Base-by-base conservation (phyloP, 2,329 filamentous ascomycete genomes). In the Lasiodiplodia citricola region DNA sequence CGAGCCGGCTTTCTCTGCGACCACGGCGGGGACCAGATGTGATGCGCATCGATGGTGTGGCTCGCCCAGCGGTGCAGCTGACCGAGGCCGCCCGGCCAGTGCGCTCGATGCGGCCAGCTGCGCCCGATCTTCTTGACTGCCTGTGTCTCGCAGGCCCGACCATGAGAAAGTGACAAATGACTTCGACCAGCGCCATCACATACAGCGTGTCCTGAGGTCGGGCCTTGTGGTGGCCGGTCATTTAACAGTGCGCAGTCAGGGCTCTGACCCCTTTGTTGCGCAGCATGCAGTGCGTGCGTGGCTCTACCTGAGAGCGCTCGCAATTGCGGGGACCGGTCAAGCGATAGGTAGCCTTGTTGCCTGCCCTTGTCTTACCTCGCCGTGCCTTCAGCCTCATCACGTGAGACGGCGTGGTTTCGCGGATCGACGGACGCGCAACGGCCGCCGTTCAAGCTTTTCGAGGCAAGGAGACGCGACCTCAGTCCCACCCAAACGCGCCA, bases 1-100 rank as follows among this genome's bases (percentile, higher is more conserved):
- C 60, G 44, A 64, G 60, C 47, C 60, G 60, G 60, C 60, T 23
- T 64, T 64, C 44, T 64, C 44, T 64, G 60, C 60, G 60, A 50
- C 58, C 44, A 56, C 21, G 31, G 50, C 18, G 50, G 31, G 44
- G 14, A 18, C 44, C n/a, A 38, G 55, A 63, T 35, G 41, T 23
- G 58, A 50, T 35, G 58, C 41, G 37, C 38, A 37, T 35, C 14
- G 25, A 35, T 63, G 44, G 28, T 31, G 60, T 38, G 31, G 55
- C 13, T 54, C 16, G 31, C 21, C 23, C 55, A 41, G 37, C 14
- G 14, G n/a, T 37, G 44, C 56, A 60, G 56, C 37, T 52, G 60
- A 52, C 60, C 60, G n/a, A 18, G 44, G 44, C 44, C 44, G 14
- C 41, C 44, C 41, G 28, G 60, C 44, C 47, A n/a, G 28, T 50